Evolutionary conservation across 1,139 yeast species (phyloP), one percentile per base, ranked within the genome.

Genomic region (Yamadazyma taylorii): DNA sequence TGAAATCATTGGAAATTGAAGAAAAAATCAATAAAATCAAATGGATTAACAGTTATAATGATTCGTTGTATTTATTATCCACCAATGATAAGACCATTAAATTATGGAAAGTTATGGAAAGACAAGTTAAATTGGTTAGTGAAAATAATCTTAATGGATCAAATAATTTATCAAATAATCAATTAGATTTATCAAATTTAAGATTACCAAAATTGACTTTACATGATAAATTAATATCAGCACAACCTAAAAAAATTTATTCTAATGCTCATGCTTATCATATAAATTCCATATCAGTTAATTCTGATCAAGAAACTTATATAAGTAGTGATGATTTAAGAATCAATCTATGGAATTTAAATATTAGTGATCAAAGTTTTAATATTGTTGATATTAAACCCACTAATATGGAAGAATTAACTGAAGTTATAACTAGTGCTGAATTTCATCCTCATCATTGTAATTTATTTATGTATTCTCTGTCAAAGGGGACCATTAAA

Each of bases 221-320:
- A 41, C 98, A 92, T 63, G 98, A 94, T 63, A 89, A 89, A 53
- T 85, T 94, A 53, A 85, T 92, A 42, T 94, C 95, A 27, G 97
- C 98, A 1, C 87, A 90, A 49, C 98, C 98, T 21, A 86, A 92
- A 56, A 80, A 83, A 52, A 84, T 90, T 42, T 94, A 86, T 61
- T 81, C 95, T 34, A 94, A 94, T 64, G 98, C 97, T 13, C 99
- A 94, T 64, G 95, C 98, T 29, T 94, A 94, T 65, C 98, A 94
- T 63, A 92, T 94, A 60, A 92, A 94, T 66, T 88, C 97, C 32
- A 88, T 94, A 55, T 85, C 96, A 40, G 84, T 89, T 48, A 94
- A 92, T 61, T 83, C 94, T 12, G 99, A 94, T 64, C 96, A 89
- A 52, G 99, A 94, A 64, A 94, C 98, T 12, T 94, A 84, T 63